Evolutionary conservation across 2,329 filamentous ascomycete species (phyloP), one percentile per base, ranked within the genome.

Genomic region (Acephala macrosclerotiorum): DNA sequence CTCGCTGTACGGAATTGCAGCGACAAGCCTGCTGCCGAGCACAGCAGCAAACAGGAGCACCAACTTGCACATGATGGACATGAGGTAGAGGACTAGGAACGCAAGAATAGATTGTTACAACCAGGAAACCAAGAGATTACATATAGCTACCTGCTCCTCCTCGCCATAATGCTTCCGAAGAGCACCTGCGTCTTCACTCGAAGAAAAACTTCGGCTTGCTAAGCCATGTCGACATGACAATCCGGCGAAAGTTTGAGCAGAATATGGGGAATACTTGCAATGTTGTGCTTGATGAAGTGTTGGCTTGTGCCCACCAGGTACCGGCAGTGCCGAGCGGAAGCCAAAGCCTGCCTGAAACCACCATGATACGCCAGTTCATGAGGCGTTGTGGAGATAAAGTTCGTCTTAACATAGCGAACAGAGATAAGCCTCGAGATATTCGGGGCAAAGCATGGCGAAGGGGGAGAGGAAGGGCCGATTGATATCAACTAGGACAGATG

Each of bases 1-100:
- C 47, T 78, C 60, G 25, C 71, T 66, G 42, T 77, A 79, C 9
- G 73, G 76, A 6, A 75, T 68, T 6, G 64, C 66, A 33, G 61
- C 22, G 38, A 33, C 14, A 22, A 47, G 38, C 29, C 11, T 29
- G 16, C 11, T 8, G 25, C 25, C 18, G 8, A 55, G 51, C 6
- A 16, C 25, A 3, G 26, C 12, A 33, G 12, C 36, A 60, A 25
- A 22, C 9, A 60, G 11, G 18, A 26, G 26, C 29, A 47, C 5
- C 12, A 63, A 25, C 9, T 3, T 55, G 26, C 2, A 29, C 25
- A 55, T 33, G 51, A 20, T 55, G 26, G 11, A 29, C 25, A 55
- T 33, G 51, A 20, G 33, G 45, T 5, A 4, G 8, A 49, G 14
- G 3, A 5, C 3, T 25, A 22, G 38, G 14, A n/a, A 2, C 2